Percentiles rank a stretch among this genome's conserved stretches.
These are phyloP conservation scores for Globisporangium alternatum DNA, from an alignment of 352 stramenopile species.

Conservation along the genomic window DNA sequence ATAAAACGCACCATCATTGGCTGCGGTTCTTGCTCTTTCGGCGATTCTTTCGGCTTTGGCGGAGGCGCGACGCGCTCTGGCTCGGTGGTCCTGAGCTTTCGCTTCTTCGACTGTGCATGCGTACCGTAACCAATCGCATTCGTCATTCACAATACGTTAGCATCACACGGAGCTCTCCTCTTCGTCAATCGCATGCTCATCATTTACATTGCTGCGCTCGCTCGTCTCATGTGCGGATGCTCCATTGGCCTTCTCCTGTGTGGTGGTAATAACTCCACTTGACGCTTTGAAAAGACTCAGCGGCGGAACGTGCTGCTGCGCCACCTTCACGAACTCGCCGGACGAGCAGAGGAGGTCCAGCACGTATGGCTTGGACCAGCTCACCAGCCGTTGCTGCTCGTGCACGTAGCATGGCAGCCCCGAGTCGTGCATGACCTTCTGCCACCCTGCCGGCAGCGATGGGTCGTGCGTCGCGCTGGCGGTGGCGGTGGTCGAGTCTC, in stretches of 20 bases:
- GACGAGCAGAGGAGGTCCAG: conserved; percentile 30
- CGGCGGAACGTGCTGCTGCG: conserved; percentile 60
- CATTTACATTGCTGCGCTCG: conserved; percentile 3
- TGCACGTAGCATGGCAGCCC: conserved; percentile 73
- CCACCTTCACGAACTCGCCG: conserved; percentile 37
- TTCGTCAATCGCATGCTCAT: neutral
- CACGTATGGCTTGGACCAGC: conserved; percentile 70
- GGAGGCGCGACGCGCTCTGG: conserved; percentile 8
- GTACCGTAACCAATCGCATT: neutral
- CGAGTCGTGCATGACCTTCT: conserved; percentile 57
- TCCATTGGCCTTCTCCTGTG: neutral
- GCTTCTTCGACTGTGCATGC: conserved; percentile 35
- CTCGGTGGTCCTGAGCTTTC: conserved; percentile 33
- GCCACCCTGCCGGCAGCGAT: conserved; percentile 60
- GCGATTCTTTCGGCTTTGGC: conserved; percentile 14
- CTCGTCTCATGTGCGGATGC: neutral
- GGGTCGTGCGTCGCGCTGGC: conserved; percentile 18
- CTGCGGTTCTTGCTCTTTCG: conserved; percentile 17
- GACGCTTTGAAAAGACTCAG: conserved; percentile 53
- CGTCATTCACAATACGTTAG: neutral
- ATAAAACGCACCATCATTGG: conserved; percentile 33
- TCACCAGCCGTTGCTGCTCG: conserved; percentile 44
- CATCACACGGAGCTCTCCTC: neutral
- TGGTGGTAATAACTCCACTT: conserved; percentile 5
- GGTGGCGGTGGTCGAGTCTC: conserved; percentile 4